These are phyloP conservation scores for Trametes meyenii DNA, from an alignment of 768 basidiomycete species.

Conservation along the genomic window DNA sequence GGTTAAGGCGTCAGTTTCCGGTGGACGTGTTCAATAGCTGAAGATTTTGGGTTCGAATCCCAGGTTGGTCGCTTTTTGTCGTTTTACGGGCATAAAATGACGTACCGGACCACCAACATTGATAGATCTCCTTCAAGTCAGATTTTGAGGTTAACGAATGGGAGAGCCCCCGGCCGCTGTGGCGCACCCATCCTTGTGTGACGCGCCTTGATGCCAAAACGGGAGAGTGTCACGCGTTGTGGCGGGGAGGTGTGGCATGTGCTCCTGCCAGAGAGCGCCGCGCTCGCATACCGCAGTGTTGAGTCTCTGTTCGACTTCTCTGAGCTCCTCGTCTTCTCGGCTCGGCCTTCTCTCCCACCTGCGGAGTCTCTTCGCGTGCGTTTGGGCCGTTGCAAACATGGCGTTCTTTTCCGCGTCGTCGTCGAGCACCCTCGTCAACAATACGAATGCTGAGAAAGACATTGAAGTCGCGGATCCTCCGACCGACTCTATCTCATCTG, in stretches of 20 bases:
- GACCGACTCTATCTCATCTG: conserved; percentile 81
- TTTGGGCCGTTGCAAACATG: conserved; percentile 33
- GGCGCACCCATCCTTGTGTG: conserved; percentile 1
- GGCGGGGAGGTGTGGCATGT: not conserved
- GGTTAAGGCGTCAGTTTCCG: conserved; percentile 68
- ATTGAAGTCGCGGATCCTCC: conserved; percentile 82
- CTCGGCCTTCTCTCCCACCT: not conserved
- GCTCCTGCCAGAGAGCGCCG: not conserved
- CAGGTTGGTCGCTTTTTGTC: conserved; percentile 56
- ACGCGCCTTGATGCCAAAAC: conserved; percentile 28
- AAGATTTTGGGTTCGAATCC: conserved; percentile 67
- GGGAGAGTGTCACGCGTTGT: conserved; percentile 18
- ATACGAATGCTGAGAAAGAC: conserved; percentile 64
- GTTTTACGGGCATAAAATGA: conserved; percentile 10
- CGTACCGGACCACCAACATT: too few relatives aligned
- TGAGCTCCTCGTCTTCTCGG: not conserved
- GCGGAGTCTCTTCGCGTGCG: not conserved
- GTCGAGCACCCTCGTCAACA: conserved; percentile 37
- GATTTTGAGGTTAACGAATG: too few relatives aligned
- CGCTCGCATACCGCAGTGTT: not conserved
- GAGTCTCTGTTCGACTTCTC: not conserved
- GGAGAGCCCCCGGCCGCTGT: too few relatives aligned
- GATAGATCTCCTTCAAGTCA: too few relatives aligned
- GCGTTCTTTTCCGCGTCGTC: conserved; percentile 46
- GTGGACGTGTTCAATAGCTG: conserved; percentile 44